Percentiles rank a stretch among this genome's conserved stretches.
phyloP scores from a whole-genome alignment of 116 monocot species.

The Posidonia oceanica region DNA sequence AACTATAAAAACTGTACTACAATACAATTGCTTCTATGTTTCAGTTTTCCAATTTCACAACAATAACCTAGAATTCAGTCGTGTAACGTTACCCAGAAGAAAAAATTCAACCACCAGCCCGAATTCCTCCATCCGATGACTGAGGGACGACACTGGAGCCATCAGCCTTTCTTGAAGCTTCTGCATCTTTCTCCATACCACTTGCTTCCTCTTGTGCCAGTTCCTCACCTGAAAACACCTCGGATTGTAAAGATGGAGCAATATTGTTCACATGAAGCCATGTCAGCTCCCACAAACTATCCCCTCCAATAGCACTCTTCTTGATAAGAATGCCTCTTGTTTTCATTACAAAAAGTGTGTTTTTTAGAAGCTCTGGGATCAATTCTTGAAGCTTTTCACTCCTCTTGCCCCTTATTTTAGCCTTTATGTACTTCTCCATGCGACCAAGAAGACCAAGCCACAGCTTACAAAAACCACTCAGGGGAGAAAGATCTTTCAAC shows the following conservation, averaged over 20 bases:
- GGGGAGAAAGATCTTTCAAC: conserved; percentile 37
- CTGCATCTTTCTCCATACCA: not conserved
- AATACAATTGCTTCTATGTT: too few species aligned
- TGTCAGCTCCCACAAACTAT: conserved; percentile 80
- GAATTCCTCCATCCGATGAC: too few species aligned
- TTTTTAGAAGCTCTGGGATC: conserved; percentile 74
- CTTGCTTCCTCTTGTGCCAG: conserved; percentile 3
- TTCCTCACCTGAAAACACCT: conserved; percentile 54
- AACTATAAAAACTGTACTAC: too few species aligned
- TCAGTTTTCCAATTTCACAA: too few species aligned
- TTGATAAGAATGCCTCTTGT: conserved; percentile 52
- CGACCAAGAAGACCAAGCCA: conserved; percentile 76
- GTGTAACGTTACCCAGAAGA: too few species aligned
- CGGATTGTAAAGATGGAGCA: conserved; percentile 41
- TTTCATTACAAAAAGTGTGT: conserved; percentile 76
- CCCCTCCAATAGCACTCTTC: conserved; percentile 56
- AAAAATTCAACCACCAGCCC: too few species aligned
- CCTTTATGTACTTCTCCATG: conserved; percentile 85
- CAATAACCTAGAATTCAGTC: too few species aligned
- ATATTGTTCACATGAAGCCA: conserved; percentile 86
- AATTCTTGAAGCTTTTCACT: conserved; percentile 77
- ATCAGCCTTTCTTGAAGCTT: too few species aligned
- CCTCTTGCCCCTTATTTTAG: conserved; percentile 68
- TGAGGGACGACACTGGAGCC: too few species aligned
- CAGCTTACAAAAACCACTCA: conserved; percentile 65